Percentiles rank a stretch among this genome's conserved stretches.
Evolutionary conservation across 352 stramenopile species (phyloP).

Genomic region (Phytopythium aichiense): DNA sequence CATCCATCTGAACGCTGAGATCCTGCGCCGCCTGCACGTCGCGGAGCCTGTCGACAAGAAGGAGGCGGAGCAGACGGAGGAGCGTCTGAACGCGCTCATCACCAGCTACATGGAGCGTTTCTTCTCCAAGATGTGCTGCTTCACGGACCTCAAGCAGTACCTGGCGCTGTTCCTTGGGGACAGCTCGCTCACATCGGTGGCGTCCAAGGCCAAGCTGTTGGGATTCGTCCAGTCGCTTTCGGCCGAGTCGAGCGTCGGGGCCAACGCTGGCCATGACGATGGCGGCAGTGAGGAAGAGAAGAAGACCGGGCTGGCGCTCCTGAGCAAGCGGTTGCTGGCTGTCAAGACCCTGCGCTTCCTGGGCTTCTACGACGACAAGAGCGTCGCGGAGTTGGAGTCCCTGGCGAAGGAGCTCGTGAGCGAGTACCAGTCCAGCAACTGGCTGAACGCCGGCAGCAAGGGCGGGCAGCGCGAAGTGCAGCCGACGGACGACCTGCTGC

Average conservation of each 20-base stretch:
- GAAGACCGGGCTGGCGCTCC: conserved; percentile 38
- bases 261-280: conserved; percentile 13
- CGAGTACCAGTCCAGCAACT: conserved; percentile 68
- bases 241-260: conserved; percentile 16
- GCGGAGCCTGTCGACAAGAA: conserved; percentile 3
- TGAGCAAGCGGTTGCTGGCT: conserved; percentile 56
- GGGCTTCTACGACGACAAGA: conserved; percentile 30
- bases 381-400: conserved; percentile 24
- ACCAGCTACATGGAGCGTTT: conserved; percentile 62
- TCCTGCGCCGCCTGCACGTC: conserved; percentile 31
- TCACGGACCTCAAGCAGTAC: conserved; percentile 83
- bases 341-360: conserved; percentile 77
- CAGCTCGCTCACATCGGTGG: conserved; percentile 23
- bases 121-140: conserved; percentile 81
- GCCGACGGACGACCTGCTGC: conserved; percentile 74
- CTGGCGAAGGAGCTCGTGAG: conserved; percentile 45
- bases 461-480: conserved; percentile 83
- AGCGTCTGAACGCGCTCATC: conserved; percentile 42
- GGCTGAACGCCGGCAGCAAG: conserved; percentile 65
- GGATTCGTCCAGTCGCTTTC: conserved; percentile 32
- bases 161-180: conserved; percentile 40
- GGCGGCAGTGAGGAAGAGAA: conserved; percentile 22
- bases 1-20: conserved; percentile 53
- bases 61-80: conserved; percentile 29
- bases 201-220: conserved; percentile 32